A percentile compares a stretch with the other conserved stretches of the same genome.
Conservation (phyloP, 257 asterid genomes). For the Solanum appendiculatum region DNA sequence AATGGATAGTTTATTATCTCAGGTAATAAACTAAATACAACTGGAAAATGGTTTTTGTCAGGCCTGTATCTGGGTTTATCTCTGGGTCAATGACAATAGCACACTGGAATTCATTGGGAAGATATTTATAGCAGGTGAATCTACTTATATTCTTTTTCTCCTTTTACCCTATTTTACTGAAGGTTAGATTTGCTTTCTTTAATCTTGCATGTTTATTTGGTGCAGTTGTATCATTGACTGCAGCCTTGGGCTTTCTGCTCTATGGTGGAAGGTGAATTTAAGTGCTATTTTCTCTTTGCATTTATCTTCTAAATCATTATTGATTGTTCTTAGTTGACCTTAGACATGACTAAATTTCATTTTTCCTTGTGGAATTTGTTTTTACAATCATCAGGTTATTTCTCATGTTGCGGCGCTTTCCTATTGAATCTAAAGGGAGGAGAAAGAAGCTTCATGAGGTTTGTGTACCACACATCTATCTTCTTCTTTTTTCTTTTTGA, state of each 20-base stretch:
- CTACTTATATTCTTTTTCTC: conserved; percentile 2
- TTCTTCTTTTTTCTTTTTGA: background rate
- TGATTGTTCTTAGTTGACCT: background rate
- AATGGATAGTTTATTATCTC: background rate
- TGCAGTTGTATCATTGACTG: conserved; percentile 79
- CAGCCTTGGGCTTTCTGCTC: conserved; percentile 86
- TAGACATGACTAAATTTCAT: background rate
- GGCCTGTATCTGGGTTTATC: conserved; percentile 73
- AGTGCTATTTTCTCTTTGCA: background rate
- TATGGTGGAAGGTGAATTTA: conserved; percentile 87
- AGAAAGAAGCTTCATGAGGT: conserved; percentile 96
- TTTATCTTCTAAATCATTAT: background rate
- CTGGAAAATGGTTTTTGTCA: conserved; percentile 15
- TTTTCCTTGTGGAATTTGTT: background rate
- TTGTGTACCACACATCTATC: background rate
- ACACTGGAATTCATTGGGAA: conserved; percentile 59
- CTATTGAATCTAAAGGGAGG: conserved; percentile 95
- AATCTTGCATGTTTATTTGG: conserved; percentile 6
- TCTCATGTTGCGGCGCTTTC: conserved; percentile 82
- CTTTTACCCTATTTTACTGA: background rate
- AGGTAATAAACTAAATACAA: background rate
- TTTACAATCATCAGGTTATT: conserved; percentile 47
- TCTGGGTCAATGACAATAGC: conserved; percentile 67
- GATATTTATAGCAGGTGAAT: conserved; percentile 81
- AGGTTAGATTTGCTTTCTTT: conserved; percentile 4